Base-by-base conservation (phyloP, 805 yeast species). In the Sungouiozyma intestinalis region DNA sequence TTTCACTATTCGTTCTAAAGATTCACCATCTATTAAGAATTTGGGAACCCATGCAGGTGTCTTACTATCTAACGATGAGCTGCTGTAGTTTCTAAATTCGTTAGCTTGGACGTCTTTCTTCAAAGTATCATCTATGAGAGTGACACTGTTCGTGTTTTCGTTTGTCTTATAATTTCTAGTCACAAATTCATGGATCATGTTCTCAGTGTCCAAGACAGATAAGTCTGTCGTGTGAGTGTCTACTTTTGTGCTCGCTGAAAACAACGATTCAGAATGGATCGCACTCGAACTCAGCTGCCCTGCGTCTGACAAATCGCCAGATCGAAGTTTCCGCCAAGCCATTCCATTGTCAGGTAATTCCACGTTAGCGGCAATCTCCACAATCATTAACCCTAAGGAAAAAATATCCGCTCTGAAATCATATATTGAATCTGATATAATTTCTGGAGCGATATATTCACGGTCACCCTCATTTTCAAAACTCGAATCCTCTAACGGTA, bases 401-500 rank as follows among this genome's bases (percentile, higher is more conserved):
- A 92, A 92, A 3, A 92, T 79, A 60, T 92, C 98, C 0, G 97
- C 97, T 41, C 90, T 87, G 51, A 82, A 85, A 34, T 86, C 87
- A 58, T 92, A 92, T 36, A 75, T 73, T 57, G 85, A 87, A 36
- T 74, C 77, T 29, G 87, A 77, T 42, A 92, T 79, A 18, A 92
- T 79, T 60, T 92, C 98, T 1, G 98, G 98, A 0, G 98, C 97
- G 63, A 92, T 92, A 63, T 92, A 92, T 59, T 90, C 95, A 41
- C 97, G 71, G 63, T 92, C 98, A 20, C 98, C 98, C 64, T 92
- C 98, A 50, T 95, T 75, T 63, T 92, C 98, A 53, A 85, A 80
- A 24, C 69, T 71, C 3, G 54, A 54, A 27, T 57, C 72, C 38
- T 75, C 75, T 16, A 79, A 77, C 0, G 97, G 97, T 41, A 78